Evolutionary conservation across 2,329 filamentous ascomycete genomes (phyloP).

Genomic region (Phyllosticta citribraziliensis): DNA sequence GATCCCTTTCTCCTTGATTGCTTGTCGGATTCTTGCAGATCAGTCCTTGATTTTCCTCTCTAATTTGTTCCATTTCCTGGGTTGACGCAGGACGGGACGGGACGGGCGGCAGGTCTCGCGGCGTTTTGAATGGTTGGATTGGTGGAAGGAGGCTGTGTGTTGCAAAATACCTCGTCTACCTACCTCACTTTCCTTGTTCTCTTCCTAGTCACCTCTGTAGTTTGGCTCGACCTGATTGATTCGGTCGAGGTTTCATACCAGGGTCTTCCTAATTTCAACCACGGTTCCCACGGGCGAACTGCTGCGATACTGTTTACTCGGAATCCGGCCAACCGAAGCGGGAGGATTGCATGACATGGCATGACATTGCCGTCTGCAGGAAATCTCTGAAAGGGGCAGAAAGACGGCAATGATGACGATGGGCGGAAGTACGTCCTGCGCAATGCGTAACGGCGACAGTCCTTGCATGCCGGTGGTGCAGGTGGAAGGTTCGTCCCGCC

Average conservation of each 20-base stretch:
- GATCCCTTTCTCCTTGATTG: background rate
- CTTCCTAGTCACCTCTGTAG: background rate
- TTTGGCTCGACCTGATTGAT: no score
- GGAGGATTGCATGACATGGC: background rate
- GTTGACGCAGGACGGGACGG: background rate
- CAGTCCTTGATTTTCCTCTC: background rate
- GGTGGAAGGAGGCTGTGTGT: background rate
- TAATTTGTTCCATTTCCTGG: background rate
- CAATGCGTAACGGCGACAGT: background rate
- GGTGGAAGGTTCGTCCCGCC: background rate
- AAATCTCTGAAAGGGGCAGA: no score
- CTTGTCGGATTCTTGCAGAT: background rate
- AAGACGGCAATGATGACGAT: no score
- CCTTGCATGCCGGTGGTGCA: background rate
- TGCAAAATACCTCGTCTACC: background rate
- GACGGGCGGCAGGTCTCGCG: background rate
- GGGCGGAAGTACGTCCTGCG: background rate
- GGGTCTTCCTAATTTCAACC: no score
- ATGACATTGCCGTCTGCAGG: background rate
- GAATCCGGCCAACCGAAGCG: background rate
- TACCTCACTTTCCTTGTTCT: background rate
- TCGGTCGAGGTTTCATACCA: no score
- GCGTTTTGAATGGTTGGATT: background rate
- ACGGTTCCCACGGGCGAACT: background rate
- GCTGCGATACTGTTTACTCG: background rate